A percentile compares a stretch with the other conserved stretches of the same genome.
phyloP scores from a whole-genome alignment of 2,329 filamentous ascomycete species.

The Xylaria sp. region DNA sequence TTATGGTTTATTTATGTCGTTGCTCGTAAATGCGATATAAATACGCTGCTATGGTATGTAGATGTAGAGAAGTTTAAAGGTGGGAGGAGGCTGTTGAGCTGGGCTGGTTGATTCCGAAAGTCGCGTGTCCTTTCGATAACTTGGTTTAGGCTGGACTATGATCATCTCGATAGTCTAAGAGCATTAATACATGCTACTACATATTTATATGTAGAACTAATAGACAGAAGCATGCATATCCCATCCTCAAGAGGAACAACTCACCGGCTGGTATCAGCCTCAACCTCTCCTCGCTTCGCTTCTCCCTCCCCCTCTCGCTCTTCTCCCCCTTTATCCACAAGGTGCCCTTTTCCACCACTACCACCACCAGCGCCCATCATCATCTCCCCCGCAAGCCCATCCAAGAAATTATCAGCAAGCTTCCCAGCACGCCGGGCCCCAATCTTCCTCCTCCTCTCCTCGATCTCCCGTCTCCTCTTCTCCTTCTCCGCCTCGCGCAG shows the following conservation, averaged over 20 bases:
- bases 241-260: not conserved
- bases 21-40: not conserved
- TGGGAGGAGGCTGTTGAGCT: not conserved
- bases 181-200: not conserved
- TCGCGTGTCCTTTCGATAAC: not conserved
- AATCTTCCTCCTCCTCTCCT: conserved; percentile 71
- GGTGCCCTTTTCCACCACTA: not conserved
- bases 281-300: not conserved
- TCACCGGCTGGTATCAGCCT: not conserved
- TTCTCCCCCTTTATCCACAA: too few relatives aligned
- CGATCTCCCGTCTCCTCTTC: conserved; percentile 70
- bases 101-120: not conserved
- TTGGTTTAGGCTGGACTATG: not conserved
- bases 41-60: not conserved
- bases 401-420: conserved; percentile 53
- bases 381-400: conserved; percentile 51
- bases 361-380: not conserved
- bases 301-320: not conserved
- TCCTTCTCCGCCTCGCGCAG: conserved; percentile 74
- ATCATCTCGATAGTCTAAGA: not conserved
- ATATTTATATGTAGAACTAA: not conserved
- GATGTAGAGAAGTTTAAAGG: not conserved
- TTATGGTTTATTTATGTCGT: not conserved
- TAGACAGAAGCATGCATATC: not conserved
- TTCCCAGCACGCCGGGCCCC: conserved; percentile 61